Conservation (phyloP, 768 basidiomycete genomes). For the Hericium erinaceus region DNA sequence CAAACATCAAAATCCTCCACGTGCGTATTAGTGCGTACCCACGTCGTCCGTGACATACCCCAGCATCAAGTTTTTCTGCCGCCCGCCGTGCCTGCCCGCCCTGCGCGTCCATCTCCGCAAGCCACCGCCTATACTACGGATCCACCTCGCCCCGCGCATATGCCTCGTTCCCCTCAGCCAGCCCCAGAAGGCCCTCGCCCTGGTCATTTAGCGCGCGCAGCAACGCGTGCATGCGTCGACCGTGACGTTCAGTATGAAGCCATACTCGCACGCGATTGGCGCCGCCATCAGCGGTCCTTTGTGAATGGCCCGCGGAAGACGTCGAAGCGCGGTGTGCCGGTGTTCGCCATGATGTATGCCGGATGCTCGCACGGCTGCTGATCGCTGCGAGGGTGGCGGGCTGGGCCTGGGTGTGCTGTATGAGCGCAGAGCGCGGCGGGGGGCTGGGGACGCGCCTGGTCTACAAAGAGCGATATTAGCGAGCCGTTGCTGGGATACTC, state of each 20-base stretch:
- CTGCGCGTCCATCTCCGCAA: neutral
- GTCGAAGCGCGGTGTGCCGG: constrained; percentile 57
- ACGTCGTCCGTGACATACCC: neutral
- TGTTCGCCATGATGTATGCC: constrained; percentile 55
- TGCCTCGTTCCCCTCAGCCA: constrained; percentile 15
- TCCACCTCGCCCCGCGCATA: constrained; percentile 23
- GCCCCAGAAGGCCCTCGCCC: constrained; percentile 27
- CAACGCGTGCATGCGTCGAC: constrained; percentile 38
- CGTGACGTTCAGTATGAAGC: constrained; percentile 49
- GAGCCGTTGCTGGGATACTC: constrained; percentile 55
- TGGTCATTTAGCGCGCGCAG: constrained; percentile 42
- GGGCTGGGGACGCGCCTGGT: constrained; percentile 24
- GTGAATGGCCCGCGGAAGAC: constrained; percentile 64
- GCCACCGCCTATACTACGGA: neutral
- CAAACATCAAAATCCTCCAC: neutral
- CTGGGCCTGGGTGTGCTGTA: constrained; percentile 29
- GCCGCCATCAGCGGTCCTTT: constrained; percentile 65
- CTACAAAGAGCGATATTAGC: constrained; percentile 49
- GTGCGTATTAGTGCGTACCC: neutral
- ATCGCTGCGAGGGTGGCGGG: constrained; percentile 50
- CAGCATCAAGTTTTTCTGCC: neutral
- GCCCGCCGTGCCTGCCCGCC: neutral
- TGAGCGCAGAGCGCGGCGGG: constrained; percentile 7
- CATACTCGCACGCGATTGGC: constrained; percentile 58
- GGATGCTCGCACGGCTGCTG: constrained; percentile 50